Base-by-base conservation (phyloP, 1,139 yeast genomes). In the Wickerhamomyces sp. region DNA sequence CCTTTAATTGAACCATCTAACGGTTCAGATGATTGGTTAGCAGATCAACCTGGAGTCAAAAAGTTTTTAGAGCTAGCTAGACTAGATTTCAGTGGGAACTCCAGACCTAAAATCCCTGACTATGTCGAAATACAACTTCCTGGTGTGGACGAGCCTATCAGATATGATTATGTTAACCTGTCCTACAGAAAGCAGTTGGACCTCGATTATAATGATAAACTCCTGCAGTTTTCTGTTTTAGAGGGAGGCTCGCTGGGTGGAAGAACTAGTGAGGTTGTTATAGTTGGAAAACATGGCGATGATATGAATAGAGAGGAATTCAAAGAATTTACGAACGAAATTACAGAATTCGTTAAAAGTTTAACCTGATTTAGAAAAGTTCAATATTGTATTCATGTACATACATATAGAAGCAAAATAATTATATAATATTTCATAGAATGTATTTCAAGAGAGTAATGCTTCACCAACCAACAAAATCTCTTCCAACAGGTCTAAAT, bases 401-500 rank as follows among this genome's bases (percentile, higher is more conserved):
- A 14, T 14, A 35, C 17, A 12, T 13, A 28, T 28, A 17, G 10
- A 15, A 28, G 9, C 17, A 7, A n/a, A n/a, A n/a, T n/a, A n/a
- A n/a, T n/a, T n/a, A n/a, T n/a, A n/a, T n/a, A n/a, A n/a, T n/a
- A n/a, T n/a, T n/a, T n/a, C n/a, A n/a, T n/a, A n/a, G n/a, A n/a
- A n/a, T n/a, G n/a, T n/a, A 33, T 21, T 27, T 10, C 20, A 26
- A n/a, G 10, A 19, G n/a, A n/a, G 13, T 13, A 28, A 20, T n/a
- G 7, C 4, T 7, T 5, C 34, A 47, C 92, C 92, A 84, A 7
- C 78, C 79, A 33, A 83, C 70, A 52, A 69, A 76, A 31, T 71
- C 74, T 42, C 84, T 72, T 5, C 81, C 83, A 26, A 83, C 74
- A 14, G 74, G 74, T 56, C 97, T 76, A 61, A 81, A 90, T 3